Percentiles rank a stretch among this genome's conserved stretches.
Evolutionary conservation across 2,329 filamentous ascomycete genomes (phyloP).

Genomic region (Cercospora zeae-maydis): DNA sequence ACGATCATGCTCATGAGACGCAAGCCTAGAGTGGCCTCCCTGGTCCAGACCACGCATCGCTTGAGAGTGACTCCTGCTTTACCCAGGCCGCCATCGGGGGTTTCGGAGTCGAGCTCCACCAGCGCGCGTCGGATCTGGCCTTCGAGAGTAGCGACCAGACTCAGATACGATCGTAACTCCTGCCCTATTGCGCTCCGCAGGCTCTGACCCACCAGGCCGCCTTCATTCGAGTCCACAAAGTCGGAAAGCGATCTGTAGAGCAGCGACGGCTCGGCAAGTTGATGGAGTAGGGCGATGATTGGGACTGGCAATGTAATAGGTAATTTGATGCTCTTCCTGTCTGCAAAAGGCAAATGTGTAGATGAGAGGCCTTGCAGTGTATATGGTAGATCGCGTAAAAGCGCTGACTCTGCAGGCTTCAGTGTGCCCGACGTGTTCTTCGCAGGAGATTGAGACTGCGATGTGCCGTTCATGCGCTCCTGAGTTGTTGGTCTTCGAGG

Average conservation of each 20-base stretch:
- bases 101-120: conserved; percentile 65
- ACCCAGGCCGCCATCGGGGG: conserved; percentile 67
- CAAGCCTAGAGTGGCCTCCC: conserved; percentile 93
- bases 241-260: conserved; percentile 75
- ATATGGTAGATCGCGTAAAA: conserved; percentile 73
- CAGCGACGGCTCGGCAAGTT: conserved; percentile 87
- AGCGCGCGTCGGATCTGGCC: conserved; percentile 84
- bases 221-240: conserved; percentile 77
- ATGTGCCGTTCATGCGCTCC: conserved; percentile 11
- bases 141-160: conserved; percentile 86
- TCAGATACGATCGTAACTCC: conserved; percentile 85
- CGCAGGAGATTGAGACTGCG: conserved; percentile 9
- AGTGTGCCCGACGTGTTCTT: conserved; percentile 11
- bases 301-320: conserved; percentile 78
- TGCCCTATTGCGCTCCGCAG: conserved; percentile 78
- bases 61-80: conserved; percentile 92
- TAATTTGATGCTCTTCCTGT: conserved; percentile 66
- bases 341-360: conserved; percentile 72
- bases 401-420: conserved; percentile 41
- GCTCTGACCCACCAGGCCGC: conserved; percentile 87
- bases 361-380: conserved; percentile 91
- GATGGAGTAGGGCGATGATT: conserved; percentile 80
- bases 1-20: conserved; percentile 91
- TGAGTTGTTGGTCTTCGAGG: conserved; percentile 25
- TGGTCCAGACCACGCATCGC: conserved; percentile 93